Base-by-base conservation (phyloP, 1,284 basidiomycete genomes). In the Cutaneotrichosporon dermatis region DNA sequence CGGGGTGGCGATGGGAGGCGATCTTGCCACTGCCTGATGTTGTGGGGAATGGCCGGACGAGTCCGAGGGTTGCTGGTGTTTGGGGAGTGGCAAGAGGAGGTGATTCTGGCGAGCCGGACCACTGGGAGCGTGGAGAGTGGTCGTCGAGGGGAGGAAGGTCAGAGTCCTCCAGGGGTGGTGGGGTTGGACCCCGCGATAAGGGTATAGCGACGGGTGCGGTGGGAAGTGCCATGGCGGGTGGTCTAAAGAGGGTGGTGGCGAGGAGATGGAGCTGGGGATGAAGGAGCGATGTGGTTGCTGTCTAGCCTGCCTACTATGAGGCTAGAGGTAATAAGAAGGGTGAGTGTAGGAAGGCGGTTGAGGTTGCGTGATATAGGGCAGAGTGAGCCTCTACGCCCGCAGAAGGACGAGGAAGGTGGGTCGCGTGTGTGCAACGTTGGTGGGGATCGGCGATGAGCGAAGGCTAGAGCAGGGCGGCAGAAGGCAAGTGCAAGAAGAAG, bases 11-110 rank as follows among this genome's bases (percentile, higher is more conserved):
- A 25, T 25, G 25, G 25, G 25, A 25, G 25, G 25, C 25, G 25
- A 25, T 25, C 51, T 53, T 53, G 51, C 13, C 25, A 9, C 7
- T 16, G 4, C 7, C 44, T 8, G 33, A n/a, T 6, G 44, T 25
- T 11, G 33, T 16, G 25, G 46, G 46, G 34, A n/a, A 6, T 5
- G 46, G 46, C 10, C 46, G 12, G 4, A 49, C 34, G 3, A 49
- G 34, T 4, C 42, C 42, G 10, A 54, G 39, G 8, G 54, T 44
- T 8, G 39, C 40, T 25, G 62, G 62, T 4, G 58, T 61, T 33
- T 59, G 49, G 6, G 63, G 63, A 4, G 63, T 60, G 33, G 54
- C 56, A 40, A 52, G 40, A 15, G 6, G 15, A 42, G 56, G 58
- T 35, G 36, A 59, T 36, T 49, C 42, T n/a, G 53, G 50, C 15